Evolutionary conservation across 1,139 yeast genomes (phyloP), one percentile per base, ranked within the genome.

Genomic region (Scheffersomyces segobiensis): DNA sequence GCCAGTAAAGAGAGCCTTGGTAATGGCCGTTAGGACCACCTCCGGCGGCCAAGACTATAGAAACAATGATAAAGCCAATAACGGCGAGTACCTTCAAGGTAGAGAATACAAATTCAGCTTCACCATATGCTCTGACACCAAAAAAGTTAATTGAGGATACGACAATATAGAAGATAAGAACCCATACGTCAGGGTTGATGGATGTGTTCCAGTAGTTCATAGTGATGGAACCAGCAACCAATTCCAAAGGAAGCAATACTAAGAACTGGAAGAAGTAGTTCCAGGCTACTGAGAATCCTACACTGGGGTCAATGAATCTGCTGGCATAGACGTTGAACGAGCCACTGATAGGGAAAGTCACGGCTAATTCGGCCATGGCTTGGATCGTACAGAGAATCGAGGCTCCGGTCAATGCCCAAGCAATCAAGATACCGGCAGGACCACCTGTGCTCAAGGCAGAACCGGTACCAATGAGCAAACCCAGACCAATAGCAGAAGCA

Each of bases 391-490:
- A 69, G 55, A 70, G 71, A 51, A 74, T 71, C 19, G 73, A 71
- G 48, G 69, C 60, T 0, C 76, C 77, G 1, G 74, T 73, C 46
- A 73, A 60, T 1, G 70, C 67, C 74, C 75, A 74, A 7, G 75
- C 76, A 52, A 74, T 71, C 53, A 84, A 87, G 50, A 89, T 85
- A 22, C 92, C 86, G 12, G 69, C 75, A 2, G 96, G 88, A 68
- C 91, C 91, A 59, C 92, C 93, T 49, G 64, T 60, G 14, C 60
- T 56, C 58, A 70, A 64, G 6, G 71, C 71, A 42, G 66, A 60
- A 8, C 73, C 74, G 1, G 72, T 68, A 55, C 74, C 74, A 53
- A 70, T 64, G 54, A 70, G 67, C 56, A 55, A 62, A 5, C 74
- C 74, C 57, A 69, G 71, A 51, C 83, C 83, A 52, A 79, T 77